Evolutionary conservation across 2,329 filamentous ascomycete genomes (phyloP).

Genomic region (Ilyonectria robusta): DNA sequence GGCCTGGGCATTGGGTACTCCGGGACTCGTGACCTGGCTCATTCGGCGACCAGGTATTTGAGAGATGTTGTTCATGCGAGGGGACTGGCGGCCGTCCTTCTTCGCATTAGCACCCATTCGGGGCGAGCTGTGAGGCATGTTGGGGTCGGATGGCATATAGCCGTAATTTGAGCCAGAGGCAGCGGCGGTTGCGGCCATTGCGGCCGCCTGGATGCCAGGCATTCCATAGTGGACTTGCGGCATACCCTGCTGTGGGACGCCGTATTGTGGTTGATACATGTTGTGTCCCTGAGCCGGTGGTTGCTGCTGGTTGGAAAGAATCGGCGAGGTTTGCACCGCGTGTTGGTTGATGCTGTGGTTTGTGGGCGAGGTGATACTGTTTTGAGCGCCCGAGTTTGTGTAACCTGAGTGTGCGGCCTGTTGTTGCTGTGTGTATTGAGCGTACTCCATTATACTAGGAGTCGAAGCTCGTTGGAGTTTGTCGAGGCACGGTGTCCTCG

Average conservation of each 20-base stretch:
- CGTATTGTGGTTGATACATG: conserved; percentile 86
- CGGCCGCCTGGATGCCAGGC: conserved; percentile 87
- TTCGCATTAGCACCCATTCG: conserved; percentile 83
- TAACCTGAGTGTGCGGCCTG: conserved; percentile 76
- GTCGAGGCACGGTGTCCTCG: conserved; percentile 47
- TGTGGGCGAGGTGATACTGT: conserved; percentile 80
- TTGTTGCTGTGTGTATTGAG: conserved; percentile 75
- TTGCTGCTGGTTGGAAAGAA: conserved; percentile 80
- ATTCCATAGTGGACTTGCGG: conserved; percentile 78
- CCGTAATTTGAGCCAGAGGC: conserved; percentile 86
- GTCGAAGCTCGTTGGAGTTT: conserved; percentile 40
- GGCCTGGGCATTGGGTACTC: conserved; percentile 79
- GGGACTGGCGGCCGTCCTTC: conserved; percentile 80
- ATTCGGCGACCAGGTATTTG: conserved; percentile 77
- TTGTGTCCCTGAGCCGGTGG: conserved; percentile 76
- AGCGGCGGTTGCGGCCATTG: conserved; percentile 92
- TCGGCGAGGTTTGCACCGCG: conserved; percentile 82
- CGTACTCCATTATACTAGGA: conserved; percentile 78
- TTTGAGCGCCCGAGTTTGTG: conserved; percentile 68
- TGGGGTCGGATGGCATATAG: conserved; percentile 79
- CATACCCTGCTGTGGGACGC: conserved; percentile 80
- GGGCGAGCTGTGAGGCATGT: conserved; percentile 80
- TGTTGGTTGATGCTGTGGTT: conserved; percentile 78
- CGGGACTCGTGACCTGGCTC: conserved; percentile 83
- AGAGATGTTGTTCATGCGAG: conserved; percentile 76